A percentile compares a stretch with the other conserved stretches of the same genome.
These are phyloP conservation scores for Entrophospora sp. DNA, from an alignment of 192 early-diverging fungal species.

Conservation along the genomic window DNA sequence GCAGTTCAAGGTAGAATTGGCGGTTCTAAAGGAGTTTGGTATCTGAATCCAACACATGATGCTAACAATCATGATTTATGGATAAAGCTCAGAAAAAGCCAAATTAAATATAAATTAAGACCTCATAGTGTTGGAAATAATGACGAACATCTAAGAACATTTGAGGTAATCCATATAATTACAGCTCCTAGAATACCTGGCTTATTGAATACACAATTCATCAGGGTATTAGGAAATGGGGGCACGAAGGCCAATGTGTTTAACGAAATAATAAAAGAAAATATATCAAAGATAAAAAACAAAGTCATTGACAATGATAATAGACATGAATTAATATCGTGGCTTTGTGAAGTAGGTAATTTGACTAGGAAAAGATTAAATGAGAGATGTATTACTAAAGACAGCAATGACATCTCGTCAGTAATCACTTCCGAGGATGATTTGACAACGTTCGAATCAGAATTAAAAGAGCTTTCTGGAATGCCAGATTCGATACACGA, in stretches of 20 bases:
- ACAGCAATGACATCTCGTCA: background rate
- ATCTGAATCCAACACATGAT: constrained; percentile 13
- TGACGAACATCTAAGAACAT: constrained; percentile 21
- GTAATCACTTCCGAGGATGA: background rate
- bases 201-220: constrained; percentile 26
- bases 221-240: constrained; percentile 21
- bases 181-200: constrained; percentile 16
- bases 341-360: constrained; percentile 13
- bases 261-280: constrained; percentile 24
- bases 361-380: constrained; percentile 20
- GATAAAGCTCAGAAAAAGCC: constrained; percentile 23
- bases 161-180: constrained; percentile 23
- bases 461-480: background rate
- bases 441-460: background rate
- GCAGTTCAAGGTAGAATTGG: constrained; percentile 32
- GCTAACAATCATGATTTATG: constrained; percentile 6
- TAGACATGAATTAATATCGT: constrained; percentile 10
- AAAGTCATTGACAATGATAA: constrained; percentile 17
- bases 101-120: constrained; percentile 27
- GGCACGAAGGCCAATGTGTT: constrained; percentile 20
- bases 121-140: background rate
- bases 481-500: constrained; percentile 17
- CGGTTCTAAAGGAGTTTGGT: constrained; percentile 31
- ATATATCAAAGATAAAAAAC: constrained; percentile 10
- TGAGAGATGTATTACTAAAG: background rate